phyloP scores from a whole-genome alignment of 805 yeast species.

The Sugiyamaella mastotermitis region DNA sequence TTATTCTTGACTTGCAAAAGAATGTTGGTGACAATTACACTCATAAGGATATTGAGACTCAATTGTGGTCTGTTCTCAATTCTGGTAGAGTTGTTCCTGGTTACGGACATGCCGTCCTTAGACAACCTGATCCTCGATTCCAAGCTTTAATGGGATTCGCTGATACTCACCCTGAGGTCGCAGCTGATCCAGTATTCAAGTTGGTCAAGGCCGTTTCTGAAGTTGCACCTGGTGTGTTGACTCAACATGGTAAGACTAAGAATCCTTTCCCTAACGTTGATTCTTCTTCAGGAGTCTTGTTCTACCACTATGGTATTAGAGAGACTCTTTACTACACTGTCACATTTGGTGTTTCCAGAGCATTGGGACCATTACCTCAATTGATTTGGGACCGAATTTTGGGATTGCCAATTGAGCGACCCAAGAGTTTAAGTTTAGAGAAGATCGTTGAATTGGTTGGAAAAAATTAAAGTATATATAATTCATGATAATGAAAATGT shows the following conservation, averaged over 20 bases:
- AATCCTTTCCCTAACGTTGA: constrained; percentile 86
- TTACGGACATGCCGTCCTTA: constrained; percentile 81
- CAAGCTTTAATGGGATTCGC: constrained; percentile 73
- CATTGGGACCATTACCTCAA: constrained; percentile 74
- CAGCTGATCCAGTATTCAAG: constrained; percentile 57
- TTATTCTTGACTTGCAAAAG: constrained; percentile 64
- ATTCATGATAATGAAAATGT: not conserved
- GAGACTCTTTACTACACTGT: constrained; percentile 74
- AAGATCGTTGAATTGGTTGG: constrained; percentile 24
- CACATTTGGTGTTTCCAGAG: constrained; percentile 75
- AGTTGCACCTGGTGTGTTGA: constrained; percentile 70
- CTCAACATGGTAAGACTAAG: constrained; percentile 76
- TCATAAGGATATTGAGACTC: constrained; percentile 62
- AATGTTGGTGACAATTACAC: constrained; percentile 67
- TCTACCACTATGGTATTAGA: constrained; percentile 72
- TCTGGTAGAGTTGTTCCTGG: constrained; percentile 85
- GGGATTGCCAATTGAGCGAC: constrained; percentile 78
- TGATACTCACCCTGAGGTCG: constrained; percentile 44
- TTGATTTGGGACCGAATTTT: constrained; percentile 71
- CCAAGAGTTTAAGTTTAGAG: constrained; percentile 51
- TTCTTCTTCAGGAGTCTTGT: constrained; percentile 70
- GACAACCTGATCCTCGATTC: constrained; percentile 87
- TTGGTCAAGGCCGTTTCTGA: constrained; percentile 60
- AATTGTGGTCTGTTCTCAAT: constrained; percentile 73
- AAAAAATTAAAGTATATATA: constrained; percentile 2